phyloP scores from a whole-genome alignment of 2,329 filamentous ascomycete genomes.

The Penicillium corylophilum region DNA sequence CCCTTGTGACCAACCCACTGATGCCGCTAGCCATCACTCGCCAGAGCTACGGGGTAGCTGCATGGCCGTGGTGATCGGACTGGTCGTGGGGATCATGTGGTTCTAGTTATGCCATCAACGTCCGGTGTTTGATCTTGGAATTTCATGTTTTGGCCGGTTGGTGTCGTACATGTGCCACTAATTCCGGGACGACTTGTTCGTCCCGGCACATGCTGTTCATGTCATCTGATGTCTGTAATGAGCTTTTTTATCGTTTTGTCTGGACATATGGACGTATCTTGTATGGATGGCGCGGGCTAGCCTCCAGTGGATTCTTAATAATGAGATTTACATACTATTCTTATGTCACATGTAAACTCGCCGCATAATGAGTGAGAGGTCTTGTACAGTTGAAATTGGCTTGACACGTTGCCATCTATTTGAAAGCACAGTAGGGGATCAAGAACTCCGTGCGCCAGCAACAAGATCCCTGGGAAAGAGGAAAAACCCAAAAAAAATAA shows the following conservation, averaged over 20 bases:
- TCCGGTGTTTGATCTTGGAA: not conserved
- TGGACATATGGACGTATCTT: conserved; percentile 6
- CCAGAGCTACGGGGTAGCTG: conserved; percentile 34
- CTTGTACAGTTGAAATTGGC: not conserved
- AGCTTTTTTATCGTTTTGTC: conserved; percentile 11
- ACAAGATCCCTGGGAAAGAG: not conserved
- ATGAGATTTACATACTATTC: conserved; percentile 13
- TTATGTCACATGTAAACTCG: not conserved
- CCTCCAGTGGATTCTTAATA: conserved; percentile 18
- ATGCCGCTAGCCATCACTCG: conserved; percentile 26
- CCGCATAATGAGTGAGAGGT: not conserved
- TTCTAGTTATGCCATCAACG: conserved; percentile 21
- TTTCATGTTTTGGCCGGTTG: not conserved
- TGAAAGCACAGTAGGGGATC: not conserved
- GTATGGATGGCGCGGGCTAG: conserved; percentile 20
- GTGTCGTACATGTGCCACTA: not conserved
- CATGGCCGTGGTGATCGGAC: conserved; percentile 39
- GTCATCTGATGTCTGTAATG: conserved; percentile 17
- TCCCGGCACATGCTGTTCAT: conserved; percentile 1
- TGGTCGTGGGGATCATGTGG: conserved; percentile 40
- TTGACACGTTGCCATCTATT: not conserved
- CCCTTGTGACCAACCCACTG: conserved; percentile 23
- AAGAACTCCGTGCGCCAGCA: not conserved
- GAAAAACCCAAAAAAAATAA: not conserved
- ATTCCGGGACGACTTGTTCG: not conserved